Conservation (phyloP, 2,329 filamentous ascomycete species). For the Cladosporium velox region DNA sequence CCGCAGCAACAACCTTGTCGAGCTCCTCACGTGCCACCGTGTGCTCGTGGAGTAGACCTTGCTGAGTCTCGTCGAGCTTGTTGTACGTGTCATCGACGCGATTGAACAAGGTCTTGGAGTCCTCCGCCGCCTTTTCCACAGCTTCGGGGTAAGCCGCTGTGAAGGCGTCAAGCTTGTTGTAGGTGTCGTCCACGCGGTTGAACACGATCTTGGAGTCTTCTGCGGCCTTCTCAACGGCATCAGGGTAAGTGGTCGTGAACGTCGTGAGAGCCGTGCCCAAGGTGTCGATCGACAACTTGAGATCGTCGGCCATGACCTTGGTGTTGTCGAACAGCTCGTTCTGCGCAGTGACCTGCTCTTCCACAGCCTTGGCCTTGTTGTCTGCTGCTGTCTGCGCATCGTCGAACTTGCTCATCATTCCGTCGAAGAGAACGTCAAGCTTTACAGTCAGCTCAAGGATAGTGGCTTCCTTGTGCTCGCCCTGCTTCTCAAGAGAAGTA, state of each 20-base stretch:
- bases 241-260: constrained; percentile 65
- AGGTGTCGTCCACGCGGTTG: constrained; percentile 76
- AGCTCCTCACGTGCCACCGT: constrained; percentile 80
- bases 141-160: constrained; percentile 43
- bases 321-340: constrained; percentile 73
- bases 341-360: constrained; percentile 71
- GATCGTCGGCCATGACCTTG: constrained; percentile 80
- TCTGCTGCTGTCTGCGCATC: constrained; percentile 76
- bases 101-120: constrained; percentile 81
- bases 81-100: constrained; percentile 76
- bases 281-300: constrained; percentile 82
- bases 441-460: constrained; percentile 57
- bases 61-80: constrained; percentile 74
- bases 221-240: constrained; percentile 72
- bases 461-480: constrained; percentile 58
- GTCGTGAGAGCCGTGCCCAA: constrained; percentile 65
- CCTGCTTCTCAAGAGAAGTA: constrained; percentile 59
- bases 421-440: constrained; percentile 75
- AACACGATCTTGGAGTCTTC: constrained; percentile 87
- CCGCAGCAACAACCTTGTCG: constrained; percentile 69
- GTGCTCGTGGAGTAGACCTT: constrained; percentile 75
- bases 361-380: constrained; percentile 70
- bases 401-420: constrained; percentile 84
- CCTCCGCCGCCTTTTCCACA: constrained; percentile 82
- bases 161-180: constrained; percentile 16